Conservation (phyloP, 305 asterid species). For the Striga hermonthica region DNA sequence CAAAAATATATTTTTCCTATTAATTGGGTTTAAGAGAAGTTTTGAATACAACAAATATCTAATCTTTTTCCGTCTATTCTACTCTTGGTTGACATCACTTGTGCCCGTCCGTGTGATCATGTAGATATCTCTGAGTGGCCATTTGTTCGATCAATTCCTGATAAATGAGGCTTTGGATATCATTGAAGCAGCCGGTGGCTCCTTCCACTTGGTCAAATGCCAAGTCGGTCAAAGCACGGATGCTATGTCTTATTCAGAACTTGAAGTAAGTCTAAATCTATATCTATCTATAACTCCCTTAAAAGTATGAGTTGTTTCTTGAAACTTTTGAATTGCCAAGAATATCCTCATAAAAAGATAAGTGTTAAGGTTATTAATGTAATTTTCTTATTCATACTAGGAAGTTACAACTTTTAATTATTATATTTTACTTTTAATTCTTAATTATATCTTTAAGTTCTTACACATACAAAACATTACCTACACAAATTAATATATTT, state of each 20-base stretch:
- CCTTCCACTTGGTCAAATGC: constrained; percentile 88
- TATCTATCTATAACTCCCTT: too few species aligned
- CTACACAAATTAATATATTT: too few species aligned
- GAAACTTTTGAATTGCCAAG: too few species aligned
- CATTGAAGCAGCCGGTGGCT: constrained; percentile 95
- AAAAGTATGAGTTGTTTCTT: too few species aligned
- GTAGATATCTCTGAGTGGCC: constrained; percentile 90
- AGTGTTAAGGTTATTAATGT: too few species aligned
- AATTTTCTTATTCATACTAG: too few species aligned
- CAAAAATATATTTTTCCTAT: neutral
- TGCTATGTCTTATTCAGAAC: constrained; percentile 79
- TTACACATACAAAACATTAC: too few species aligned
- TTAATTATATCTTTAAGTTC: too few species aligned
- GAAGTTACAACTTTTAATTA: too few species aligned
- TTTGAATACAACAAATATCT: neutral
- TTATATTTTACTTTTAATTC: too few species aligned
- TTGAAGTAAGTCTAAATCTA: constrained; percentile 66
- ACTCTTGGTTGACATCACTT: constrained; percentile 14
- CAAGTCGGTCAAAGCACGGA: constrained; percentile 82
- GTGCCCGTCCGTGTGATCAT: constrained; percentile 32
- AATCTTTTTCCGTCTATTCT: neutral
- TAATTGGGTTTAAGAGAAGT: constrained; percentile 3
- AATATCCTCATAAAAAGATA: too few species aligned
- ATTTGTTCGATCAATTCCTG: constrained; percentile 83
- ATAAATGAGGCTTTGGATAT: constrained; percentile 91